Percentiles rank a stretch among this genome's conserved stretches.
These are phyloP conservation scores for Hemisphaericaspora nanyangensis DNA, from an alignment of 805 yeast genomes.

Conservation along the genomic window DNA sequence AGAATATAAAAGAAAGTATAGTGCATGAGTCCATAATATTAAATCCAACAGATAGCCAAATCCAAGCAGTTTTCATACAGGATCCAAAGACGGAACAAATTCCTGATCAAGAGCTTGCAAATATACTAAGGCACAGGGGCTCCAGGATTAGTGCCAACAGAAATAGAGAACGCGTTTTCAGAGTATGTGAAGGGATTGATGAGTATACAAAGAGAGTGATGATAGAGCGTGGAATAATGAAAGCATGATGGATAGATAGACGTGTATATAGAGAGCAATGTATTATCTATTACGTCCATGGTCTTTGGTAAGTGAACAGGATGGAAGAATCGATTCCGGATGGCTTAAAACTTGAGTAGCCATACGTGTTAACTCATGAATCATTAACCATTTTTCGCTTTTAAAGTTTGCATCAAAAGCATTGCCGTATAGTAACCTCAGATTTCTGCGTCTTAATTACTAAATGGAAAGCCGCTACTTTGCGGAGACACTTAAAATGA, in stretches of 20 bases:
- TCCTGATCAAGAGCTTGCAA: background rate
- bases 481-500: no score
- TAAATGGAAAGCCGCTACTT: no score
- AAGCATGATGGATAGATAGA: slow-evolving; percentile 1
- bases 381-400: no score
- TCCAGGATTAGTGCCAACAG: slow-evolving; percentile 5
- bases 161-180: slow-evolving; percentile 9
- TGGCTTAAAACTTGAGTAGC: background rate
- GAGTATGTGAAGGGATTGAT: slow-evolving; percentile 10
- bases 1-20: slow-evolving; percentile 5
- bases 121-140: slow-evolving; percentile 1
- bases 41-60: no score
- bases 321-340: no score
- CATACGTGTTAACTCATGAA: no score
- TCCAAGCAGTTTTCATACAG: background rate
- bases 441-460: no score
- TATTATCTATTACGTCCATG: background rate
- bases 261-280: background rate
- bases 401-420: no score
- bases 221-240: slow-evolving; percentile 14
- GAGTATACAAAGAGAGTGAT: slow-evolving; percentile 11
- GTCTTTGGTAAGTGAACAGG: no score
- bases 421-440: no score
- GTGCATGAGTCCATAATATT: background rate
- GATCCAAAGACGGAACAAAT: background rate